A percentile compares a stretch with the other conserved stretches of the same genome.
These are phyloP conservation scores for Penicillium sp. DNA, from an alignment of 2,329 filamentous ascomycete species.

Conservation along the genomic window DNA sequence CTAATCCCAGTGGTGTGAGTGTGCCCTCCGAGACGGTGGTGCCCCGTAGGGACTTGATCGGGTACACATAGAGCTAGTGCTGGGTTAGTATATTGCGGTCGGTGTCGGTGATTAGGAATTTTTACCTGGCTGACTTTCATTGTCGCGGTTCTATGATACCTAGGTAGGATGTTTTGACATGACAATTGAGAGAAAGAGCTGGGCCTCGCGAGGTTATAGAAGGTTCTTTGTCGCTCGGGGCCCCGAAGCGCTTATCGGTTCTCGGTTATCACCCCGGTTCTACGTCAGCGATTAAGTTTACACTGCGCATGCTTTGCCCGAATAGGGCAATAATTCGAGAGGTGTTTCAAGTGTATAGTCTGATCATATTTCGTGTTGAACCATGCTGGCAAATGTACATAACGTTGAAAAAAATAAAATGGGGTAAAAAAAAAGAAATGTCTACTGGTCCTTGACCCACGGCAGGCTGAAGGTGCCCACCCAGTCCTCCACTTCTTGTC, in stretches of 20 bases:
- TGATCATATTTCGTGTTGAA: slow-evolving; percentile 26
- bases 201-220: not conserved
- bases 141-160: slow-evolving; percentile 24
- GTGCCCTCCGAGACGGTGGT: slow-evolving; percentile 54
- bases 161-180: not conserved
- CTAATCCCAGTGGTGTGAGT: slow-evolving; percentile 62
- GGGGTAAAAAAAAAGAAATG: not conserved
- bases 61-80: slow-evolving; percentile 65
- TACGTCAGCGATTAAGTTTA: slow-evolving; percentile 4
- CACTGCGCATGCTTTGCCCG: not conserved
- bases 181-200: not conserved
- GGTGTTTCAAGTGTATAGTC: slow-evolving; percentile 7
- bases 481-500: slow-evolving; percentile 88
- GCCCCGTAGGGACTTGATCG: slow-evolving; percentile 69
- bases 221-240: not conserved
- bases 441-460: slow-evolving; percentile 61
- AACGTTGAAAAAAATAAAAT: slow-evolving; percentile 7
- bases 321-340: not conserved
- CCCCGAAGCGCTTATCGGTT: slow-evolving; percentile 10
- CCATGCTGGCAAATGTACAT: slow-evolving; percentile 22
- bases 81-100: not conserved
- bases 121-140: slow-evolving; percentile 38
- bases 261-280: slow-evolving; percentile 1
- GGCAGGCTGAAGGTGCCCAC: slow-evolving; percentile 88
- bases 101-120: not conserved